These are phyloP conservation scores for Skeletonema marinoi DNA, from an alignment of 108 stramenopile species.

Conservation along the genomic window DNA sequence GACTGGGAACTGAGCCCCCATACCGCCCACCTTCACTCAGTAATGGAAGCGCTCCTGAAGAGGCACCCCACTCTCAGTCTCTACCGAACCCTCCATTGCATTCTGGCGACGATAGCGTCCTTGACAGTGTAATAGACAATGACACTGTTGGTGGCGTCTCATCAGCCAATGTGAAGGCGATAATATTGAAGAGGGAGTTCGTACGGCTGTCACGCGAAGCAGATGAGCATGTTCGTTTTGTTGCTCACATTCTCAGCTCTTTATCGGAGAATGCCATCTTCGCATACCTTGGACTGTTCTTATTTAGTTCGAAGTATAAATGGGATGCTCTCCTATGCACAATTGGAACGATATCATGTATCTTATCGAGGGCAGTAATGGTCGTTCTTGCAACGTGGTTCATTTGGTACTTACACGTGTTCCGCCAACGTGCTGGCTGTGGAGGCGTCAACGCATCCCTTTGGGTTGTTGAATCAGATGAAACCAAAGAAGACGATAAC, in stretches of 20 bases:
- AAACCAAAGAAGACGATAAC: constrained; percentile 1
- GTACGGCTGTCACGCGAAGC: constrained; percentile 54
- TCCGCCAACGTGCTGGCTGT: constrained; percentile 40
- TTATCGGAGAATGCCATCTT: constrained; percentile 87
- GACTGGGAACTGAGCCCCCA: neutral
- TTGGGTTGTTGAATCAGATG: neutral
- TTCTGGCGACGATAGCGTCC: neutral
- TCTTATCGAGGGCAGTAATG: constrained; percentile 76
- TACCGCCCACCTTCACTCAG: neutral
- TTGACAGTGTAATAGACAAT: neutral
- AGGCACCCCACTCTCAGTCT: neutral
- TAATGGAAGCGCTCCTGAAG: neutral
- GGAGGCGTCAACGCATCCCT: neutral
- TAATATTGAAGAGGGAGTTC: constrained; percentile 37
- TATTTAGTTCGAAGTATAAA: constrained; percentile 74
- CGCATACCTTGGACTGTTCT: constrained; percentile 86
- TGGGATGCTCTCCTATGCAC: constrained; percentile 67
- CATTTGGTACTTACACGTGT: constrained; percentile 59
- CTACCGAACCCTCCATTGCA: neutral
- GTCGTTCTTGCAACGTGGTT: constrained; percentile 57
- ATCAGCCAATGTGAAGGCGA: constrained; percentile 36
- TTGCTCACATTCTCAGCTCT: constrained; percentile 71
- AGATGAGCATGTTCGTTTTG: constrained; percentile 81
- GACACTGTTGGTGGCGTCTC: constrained; percentile 15
- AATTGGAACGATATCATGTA: constrained; percentile 63